phyloP scores from a whole-genome alignment of 345 rosid genomes.

The Euphorbia tirucalli region DNA sequence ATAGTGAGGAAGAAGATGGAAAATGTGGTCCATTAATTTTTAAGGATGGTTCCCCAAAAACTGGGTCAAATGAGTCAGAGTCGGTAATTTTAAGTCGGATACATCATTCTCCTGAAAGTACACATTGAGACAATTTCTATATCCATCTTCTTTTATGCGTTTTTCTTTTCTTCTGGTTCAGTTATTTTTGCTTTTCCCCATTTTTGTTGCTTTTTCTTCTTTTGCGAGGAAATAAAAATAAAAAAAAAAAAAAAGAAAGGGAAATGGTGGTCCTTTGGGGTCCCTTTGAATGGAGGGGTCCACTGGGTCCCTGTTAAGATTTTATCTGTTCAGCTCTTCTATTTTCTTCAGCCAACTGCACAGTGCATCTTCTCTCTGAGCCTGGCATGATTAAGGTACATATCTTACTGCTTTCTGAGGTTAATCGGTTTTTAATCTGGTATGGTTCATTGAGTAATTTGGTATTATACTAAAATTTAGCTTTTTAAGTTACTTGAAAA shows the following conservation, averaged over 20 bases:
- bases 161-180: constrained; percentile 23
- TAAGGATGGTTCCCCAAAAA: constrained; percentile 43
- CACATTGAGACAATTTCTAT: constrained; percentile 83
- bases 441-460: too few relatives aligned
- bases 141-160: constrained; percentile 33
- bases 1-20: constrained; percentile 29
- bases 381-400: background rate
- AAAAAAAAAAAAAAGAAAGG: constrained; percentile 6
- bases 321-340: background rate
- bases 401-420: background rate
- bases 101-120: constrained; percentile 95
- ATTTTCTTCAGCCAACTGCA: background rate
- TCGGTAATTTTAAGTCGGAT: constrained; percentile 85
- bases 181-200: constrained; percentile 17
- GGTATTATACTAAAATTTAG: too few relatives aligned
- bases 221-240: constrained; percentile 42
- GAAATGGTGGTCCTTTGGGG: constrained; percentile 18
- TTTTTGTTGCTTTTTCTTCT: constrained; percentile 22
- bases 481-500: too few relatives aligned
- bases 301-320: background rate
- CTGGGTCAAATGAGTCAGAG: constrained; percentile 71
- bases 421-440: too few relatives aligned
- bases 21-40: constrained; percentile 36
- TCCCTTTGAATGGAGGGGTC: constrained; percentile 19
- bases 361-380: background rate